Base-by-base conservation (phyloP, 2,329 filamentous ascomycete species). In the Apiospora arundinis region DNA sequence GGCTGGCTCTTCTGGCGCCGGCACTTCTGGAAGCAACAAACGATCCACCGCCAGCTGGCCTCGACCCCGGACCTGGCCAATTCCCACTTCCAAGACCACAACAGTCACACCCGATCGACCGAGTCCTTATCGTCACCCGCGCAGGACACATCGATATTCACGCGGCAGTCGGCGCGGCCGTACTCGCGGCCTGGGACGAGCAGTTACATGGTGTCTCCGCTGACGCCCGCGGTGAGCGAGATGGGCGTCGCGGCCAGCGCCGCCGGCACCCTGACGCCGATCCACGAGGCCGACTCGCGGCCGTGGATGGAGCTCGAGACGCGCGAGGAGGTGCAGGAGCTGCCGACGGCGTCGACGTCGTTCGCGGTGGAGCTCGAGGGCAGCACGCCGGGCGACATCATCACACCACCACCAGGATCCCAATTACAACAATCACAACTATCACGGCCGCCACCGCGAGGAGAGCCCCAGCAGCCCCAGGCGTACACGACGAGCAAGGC, bases 1-100 rank as follows among this genome's bases (percentile, higher is more conserved):
- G 67, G 28, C 32, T 69, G 45, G 23, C 45, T 69, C 40, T n/a
- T 69, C 44, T 69, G 67, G 67, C 46, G 48, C 25, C 48, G 67
- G n/a, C 37, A 49, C 46, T 69, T 48, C n/a, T 40, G 48, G 40
- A 40, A 69, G 28, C 45, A 69, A 4, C 46, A 69, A 8, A 21
- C 25, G 28, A 60, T 60, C 52, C 52, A 60, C 52, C 52, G 52
- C 52, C 16, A 37, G 28, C 16, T 32, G 14, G 52, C 52, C 14
- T 60, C 52, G 52, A 60, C 52, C 16, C 28, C 28, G 16, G 52
- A 60, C 52, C 52, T 60, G 25, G 28, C 7, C 1, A 42, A 49
- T 6, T 14, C n/a, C 12, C 23, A 37, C 23, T 32, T 21, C n/a
- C 60, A 66, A 32, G 37, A 23, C 37, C 14, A 40, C 32, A 7